phyloP scores from a whole-genome alignment of 1,139 yeast species.

The Candida tunisiensis region DNA sequence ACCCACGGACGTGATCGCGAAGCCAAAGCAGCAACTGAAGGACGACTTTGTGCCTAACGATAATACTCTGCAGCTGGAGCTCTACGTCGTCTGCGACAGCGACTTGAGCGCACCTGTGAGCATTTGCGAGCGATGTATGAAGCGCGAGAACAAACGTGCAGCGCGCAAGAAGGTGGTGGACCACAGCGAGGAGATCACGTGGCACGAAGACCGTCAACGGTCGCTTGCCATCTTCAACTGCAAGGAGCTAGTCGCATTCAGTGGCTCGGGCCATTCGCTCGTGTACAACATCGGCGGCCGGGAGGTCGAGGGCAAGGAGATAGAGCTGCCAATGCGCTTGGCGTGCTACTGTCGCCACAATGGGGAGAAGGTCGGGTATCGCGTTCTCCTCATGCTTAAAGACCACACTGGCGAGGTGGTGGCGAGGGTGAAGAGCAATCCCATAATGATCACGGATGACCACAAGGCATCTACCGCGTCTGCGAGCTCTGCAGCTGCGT shows the following conservation, averaged over 20 bases:
- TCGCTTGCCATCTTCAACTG: constrained; percentile 84
- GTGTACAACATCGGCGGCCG: constrained; percentile 5
- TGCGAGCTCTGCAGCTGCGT: not conserved
- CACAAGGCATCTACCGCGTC: constrained; percentile 33
- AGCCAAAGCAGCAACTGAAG: constrained; percentile 54
- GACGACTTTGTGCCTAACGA: constrained; percentile 19
- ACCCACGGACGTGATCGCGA: constrained; percentile 76
- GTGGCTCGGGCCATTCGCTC: no score
- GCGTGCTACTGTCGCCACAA: constrained; percentile 96
- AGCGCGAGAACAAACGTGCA: constrained; percentile 86
- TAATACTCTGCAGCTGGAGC: constrained; percentile 17
- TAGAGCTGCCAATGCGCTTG: constrained; percentile 71
- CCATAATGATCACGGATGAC: constrained; percentile 86
- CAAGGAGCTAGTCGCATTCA: constrained; percentile 40
- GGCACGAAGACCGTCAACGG: constrained; percentile 58
- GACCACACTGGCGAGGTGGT: constrained; percentile 43
- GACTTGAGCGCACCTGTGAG: constrained; percentile 34
- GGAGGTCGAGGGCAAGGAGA: constrained; percentile 21
- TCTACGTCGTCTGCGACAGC: constrained; percentile 23
- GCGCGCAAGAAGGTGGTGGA: constrained; percentile 57
- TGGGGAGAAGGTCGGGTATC: constrained; percentile 66
- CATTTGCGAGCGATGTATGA: constrained; percentile 76
- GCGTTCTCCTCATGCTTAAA: constrained; percentile 51
- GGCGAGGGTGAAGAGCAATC: constrained; percentile 54
- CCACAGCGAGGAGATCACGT: constrained; percentile 51